These are phyloP conservation scores for Xeromyces bisporus DNA, from an alignment of 495 filamentous ascomycete genomes.

Conservation along the genomic window DNA sequence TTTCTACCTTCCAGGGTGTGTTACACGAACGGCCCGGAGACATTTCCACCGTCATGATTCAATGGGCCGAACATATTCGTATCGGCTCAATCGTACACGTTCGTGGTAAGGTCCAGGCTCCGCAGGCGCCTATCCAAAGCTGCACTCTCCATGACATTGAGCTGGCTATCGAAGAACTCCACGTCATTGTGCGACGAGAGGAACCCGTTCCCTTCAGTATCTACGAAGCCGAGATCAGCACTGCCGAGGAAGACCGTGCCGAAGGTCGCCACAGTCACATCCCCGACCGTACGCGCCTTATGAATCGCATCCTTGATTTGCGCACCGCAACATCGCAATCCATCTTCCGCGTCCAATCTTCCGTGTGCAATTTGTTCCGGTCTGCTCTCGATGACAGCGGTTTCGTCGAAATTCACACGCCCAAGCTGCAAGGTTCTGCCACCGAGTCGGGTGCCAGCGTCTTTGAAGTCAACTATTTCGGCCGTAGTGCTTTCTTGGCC, in stretches of 20 bases:
- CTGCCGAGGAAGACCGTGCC: conserved; percentile 25
- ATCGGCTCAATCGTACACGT: conserved; percentile 49
- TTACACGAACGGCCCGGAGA: conserved; percentile 37
- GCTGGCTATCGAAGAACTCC: conserved; percentile 29
- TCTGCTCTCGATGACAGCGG: conserved; percentile 49
- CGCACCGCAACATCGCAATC: conserved; percentile 72
- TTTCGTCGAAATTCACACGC: conserved; percentile 81
- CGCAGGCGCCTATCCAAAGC: conserved; percentile 37
- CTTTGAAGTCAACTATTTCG: conserved; percentile 77
- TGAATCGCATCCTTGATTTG: conserved; percentile 76
- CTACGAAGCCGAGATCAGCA: conserved; percentile 42
- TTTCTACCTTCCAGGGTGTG: conserved; percentile 60
- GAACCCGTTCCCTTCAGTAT: conserved; percentile 46
- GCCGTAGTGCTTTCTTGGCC: conserved; percentile 62
- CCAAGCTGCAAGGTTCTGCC: conserved; percentile 72
- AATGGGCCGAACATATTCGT: conserved; percentile 53
- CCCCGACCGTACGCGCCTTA: conserved; percentile 56
- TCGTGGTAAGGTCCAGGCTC: conserved; percentile 45
- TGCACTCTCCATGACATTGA: conserved; percentile 42
- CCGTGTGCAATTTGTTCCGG: conserved; percentile 63
- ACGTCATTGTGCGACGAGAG: conserved; percentile 37
- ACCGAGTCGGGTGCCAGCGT: conserved; percentile 88
- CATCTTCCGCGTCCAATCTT: conserved; percentile 64
- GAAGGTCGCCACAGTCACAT: conserved; percentile 37
- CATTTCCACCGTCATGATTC: conserved; percentile 40